Evolutionary conservation across 306 rosid species (phyloP).

Genomic region (Chamaecrista fasciculata): DNA sequence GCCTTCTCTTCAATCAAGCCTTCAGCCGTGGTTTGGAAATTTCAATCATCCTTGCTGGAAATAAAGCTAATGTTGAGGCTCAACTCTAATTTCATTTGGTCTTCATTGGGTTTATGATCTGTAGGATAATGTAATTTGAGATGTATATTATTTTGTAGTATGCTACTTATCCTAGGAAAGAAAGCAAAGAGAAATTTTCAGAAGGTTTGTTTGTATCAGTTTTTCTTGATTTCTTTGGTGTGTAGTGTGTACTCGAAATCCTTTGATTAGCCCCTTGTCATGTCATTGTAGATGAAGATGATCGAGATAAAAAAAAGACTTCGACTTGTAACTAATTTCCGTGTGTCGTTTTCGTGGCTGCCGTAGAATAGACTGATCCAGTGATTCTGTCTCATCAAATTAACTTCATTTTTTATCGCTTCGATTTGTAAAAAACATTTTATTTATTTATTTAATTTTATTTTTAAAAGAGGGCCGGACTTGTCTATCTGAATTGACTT

Average conservation of each 20-base stretch:
- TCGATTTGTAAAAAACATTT: too few species aligned
- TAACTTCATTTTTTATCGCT: too few species aligned
- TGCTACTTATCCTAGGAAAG: not conserved
- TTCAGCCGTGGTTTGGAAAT: slow-evolving; percentile 97
- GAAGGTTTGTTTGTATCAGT: slow-evolving; percentile 7
- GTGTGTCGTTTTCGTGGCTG: not conserved
- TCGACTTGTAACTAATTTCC: not conserved
- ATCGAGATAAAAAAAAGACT: not conserved
- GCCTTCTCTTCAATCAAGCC: slow-evolving; percentile 96
- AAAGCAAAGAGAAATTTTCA: not conserved
- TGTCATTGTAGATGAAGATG: not conserved
- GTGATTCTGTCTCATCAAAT: not conserved
- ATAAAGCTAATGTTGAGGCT: slow-evolving; percentile 78
- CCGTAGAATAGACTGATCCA: not conserved
- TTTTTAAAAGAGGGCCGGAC: too few species aligned
- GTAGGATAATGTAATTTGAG: slow-evolving; percentile 31
- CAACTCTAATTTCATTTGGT: slow-evolving; percentile 28
- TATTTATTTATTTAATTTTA: too few species aligned
- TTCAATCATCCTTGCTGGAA: slow-evolving; percentile 95
- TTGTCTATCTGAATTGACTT: too few species aligned
- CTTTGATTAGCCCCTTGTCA: not conserved
- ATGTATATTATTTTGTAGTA: slow-evolving; percentile 27
- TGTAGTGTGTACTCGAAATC: too few species aligned
- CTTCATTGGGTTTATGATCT: not conserved
- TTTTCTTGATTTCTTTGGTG: not conserved